Percentiles rank a stretch among this genome's conserved stretches.
Conservation (phyloP, 306 rosid species). For the Castanospermum australe region DNA sequence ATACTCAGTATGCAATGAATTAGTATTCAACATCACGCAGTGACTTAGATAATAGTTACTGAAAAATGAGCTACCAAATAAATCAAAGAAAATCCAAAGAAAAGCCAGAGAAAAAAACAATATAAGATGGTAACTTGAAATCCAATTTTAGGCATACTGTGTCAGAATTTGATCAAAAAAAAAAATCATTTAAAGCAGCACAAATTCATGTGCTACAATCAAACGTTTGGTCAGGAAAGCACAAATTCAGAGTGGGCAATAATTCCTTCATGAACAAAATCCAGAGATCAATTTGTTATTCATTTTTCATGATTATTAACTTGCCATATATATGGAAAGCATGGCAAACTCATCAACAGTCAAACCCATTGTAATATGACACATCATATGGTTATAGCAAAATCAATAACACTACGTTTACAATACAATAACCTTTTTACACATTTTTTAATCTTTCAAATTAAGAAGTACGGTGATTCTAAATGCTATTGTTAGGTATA, state of each 20-base stretch:
- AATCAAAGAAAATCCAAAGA: not conserved
- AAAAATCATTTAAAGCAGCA: not conserved
- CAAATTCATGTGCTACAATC: not conserved
- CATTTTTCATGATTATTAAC: not conserved
- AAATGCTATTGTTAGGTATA: not conserved
- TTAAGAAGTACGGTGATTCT: not conserved
- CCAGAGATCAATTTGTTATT: not conserved
- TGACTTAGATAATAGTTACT: not conserved
- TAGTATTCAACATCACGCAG: not conserved
- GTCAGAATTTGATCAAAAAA: not conserved
- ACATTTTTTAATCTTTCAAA: not conserved
- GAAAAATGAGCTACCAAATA: not conserved
- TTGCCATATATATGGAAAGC: not conserved
- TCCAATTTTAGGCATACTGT: not conserved
- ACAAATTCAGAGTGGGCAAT: not conserved
- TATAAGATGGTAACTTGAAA: not conserved
- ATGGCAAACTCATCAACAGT: not conserved
- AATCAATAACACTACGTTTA: not conserved
- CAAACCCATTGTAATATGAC: not conserved
- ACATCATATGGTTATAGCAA: not conserved
- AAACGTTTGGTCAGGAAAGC: not conserved
- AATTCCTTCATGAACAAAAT: not conserved
- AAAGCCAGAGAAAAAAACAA: not conserved
- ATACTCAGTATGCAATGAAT: not conserved
- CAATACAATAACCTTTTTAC: not conserved